Conservation (phyloP, 257 asterid genomes). For the Sherardia arvensis region DNA sequence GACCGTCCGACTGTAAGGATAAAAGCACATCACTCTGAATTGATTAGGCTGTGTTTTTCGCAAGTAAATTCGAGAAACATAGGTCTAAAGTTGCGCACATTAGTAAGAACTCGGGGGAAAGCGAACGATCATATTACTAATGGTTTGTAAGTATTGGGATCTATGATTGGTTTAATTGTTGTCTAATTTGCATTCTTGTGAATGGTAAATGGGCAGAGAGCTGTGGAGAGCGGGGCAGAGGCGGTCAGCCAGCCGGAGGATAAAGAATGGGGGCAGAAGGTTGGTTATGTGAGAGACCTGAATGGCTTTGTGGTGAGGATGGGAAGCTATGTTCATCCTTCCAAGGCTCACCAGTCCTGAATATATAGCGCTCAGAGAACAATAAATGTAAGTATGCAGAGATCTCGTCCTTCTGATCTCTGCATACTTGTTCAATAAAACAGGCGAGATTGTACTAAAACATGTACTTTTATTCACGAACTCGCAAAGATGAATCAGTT, state of each 20-base stretch:
- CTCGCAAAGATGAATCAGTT: too few species aligned
- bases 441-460: neutral
- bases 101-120: too few species aligned
- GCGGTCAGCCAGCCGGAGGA: slow-evolving; percentile 64
- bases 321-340: slow-evolving; percentile 42
- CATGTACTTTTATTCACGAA: neutral
- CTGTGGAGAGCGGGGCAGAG: slow-evolving; percentile 74
- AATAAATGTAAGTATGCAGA: neutral
- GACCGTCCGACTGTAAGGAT: too few species aligned
- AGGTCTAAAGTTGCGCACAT: too few species aligned
- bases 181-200: neutral
- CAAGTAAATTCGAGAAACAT: too few species aligned
- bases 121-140: too few species aligned
- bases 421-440: neutral
- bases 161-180: too few species aligned
- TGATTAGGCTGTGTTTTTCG: too few species aligned
- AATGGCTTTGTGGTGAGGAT: slow-evolving; percentile 65
- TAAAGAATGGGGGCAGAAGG: slow-evolving; percentile 88
- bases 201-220: slow-evolving; percentile 34
- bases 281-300: slow-evolving; percentile 70
- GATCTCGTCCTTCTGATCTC: neutral
- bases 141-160: too few species aligned
- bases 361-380: neutral
- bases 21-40: too few species aligned
- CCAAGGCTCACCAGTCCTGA: slow-evolving; percentile 11